Evolutionary conservation across 2,329 filamentous ascomycete genomes (phyloP).

Genomic region (Hirsutella thompsonii): DNA sequence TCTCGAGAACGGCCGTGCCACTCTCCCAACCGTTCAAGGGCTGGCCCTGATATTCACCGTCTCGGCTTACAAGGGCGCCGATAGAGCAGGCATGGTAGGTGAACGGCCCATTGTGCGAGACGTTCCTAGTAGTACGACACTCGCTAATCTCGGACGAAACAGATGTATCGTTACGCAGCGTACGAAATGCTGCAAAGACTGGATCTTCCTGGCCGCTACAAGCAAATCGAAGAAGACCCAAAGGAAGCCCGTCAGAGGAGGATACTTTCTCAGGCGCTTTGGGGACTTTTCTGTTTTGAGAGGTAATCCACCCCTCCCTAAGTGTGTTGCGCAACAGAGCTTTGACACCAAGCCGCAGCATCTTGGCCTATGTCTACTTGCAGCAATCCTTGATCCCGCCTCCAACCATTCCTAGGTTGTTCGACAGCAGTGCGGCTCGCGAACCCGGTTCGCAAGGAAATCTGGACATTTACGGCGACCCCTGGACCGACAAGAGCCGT

Average conservation of each 20-base stretch:
- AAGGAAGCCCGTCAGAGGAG: too few relatives aligned
- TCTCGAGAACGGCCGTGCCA: background rate
- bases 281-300: background rate
- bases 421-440: background rate
- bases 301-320: background rate
- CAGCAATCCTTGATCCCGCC: background rate
- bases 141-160: too few relatives aligned
- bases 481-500: background rate
- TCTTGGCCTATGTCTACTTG: background rate
- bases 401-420: background rate
- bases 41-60: conserved; percentile 1
- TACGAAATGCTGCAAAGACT: background rate
- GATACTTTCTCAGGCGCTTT: background rate
- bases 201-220: background rate
- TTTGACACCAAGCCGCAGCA: background rate
- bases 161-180: background rate
- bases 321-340: background rate
- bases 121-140: too few relatives aligned
- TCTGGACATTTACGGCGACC: too few relatives aligned
- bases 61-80: background rate
- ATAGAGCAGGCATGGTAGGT: conserved; percentile 1
- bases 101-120: too few relatives aligned
- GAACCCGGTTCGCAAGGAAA: background rate
- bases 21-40: conserved; percentile 1
- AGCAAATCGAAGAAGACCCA: background rate